Evolutionary conservation across 139 green algal genomes (phyloP).

Genomic region (Chlorella sp.): DNA sequence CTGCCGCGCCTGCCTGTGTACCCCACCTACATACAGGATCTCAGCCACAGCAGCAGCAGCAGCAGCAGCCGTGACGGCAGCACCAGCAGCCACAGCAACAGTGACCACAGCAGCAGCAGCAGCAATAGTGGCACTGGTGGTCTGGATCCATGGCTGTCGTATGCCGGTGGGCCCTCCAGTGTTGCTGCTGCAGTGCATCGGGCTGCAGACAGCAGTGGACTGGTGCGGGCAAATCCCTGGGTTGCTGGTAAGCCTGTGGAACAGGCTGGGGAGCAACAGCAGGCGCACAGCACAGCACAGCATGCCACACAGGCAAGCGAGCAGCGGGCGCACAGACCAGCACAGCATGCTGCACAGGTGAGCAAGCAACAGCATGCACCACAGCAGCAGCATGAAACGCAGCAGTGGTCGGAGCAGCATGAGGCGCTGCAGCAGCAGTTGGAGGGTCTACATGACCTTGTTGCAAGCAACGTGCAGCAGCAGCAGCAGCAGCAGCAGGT

Average conservation of each 20-base stretch:
- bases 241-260: background rate
- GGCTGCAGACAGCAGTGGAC: background rate
- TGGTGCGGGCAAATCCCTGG: background rate
- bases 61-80: background rate
- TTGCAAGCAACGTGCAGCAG: too few species aligned
- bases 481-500: too few species aligned
- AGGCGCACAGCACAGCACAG: too few species aligned
- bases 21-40: constrained; percentile 30
- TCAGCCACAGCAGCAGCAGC: background rate
- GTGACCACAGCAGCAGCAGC: background rate
- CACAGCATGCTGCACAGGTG: too few species aligned
- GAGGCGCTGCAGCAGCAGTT: too few species aligned
- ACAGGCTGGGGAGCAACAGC: background rate
- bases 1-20: constrained; percentile 77
- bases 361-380: too few species aligned
- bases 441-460: too few species aligned
- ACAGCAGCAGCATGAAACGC: too few species aligned
- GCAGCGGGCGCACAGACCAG: too few species aligned
- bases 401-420: too few species aligned
- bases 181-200: background rate
- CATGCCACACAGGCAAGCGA: too few species aligned
- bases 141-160: background rate
- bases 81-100: background rate
- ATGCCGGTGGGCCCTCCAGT: background rate
- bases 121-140: background rate